Base-by-base conservation (phyloP, 2,329 filamentous ascomycete species). In the Trichoderma atrobrunneum region DNA sequence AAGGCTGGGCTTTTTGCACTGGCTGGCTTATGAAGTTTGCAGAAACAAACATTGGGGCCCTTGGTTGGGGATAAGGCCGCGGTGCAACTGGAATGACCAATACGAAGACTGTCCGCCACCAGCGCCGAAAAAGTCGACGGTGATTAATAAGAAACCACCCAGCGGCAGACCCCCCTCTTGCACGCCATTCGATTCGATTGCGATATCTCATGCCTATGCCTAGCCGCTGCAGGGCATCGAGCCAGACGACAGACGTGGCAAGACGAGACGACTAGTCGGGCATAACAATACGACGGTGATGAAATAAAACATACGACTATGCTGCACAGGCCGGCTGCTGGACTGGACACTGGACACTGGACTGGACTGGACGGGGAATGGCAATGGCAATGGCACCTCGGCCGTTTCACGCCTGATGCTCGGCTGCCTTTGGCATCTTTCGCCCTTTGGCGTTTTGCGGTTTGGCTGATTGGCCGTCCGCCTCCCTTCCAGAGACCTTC, bases 1-100 rank as follows among this genome's bases (percentile, higher is more conserved):
- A 39, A 18, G 36, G 28, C 26, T 12, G 8, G 65, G 3, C 65
- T 7, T 59, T 48, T 34, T 60, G 65, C 56, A 68, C 65, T 68
- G 56, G 56, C 54, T 60, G 65, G 56, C 34, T 61, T 60, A 36
- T 61, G n/a, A 43, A 43, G 51, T 67, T 59, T 61, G 56, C 59
- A 51, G 36, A 39, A 56, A 48, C 56, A 69, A 69, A 69, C 56
- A 48, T 69, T 69, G 36, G 36, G 66, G 56, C 54, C 28, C 39
- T 51, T 56, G 10, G n/a, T 8, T 36, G 56, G 62, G 65, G 34
- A 68, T 60, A 68, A 68, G 65, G 56, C 56, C 65, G 65, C 65
- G 21, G 26, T 68, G 54, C 51, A 34, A 69, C 56, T 69, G 66
- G 56, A 69, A 60, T 60, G 66, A 26, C 65, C 66, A 60, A 69